phyloP scores from a whole-genome alignment of 495 filamentous ascomycete species.

The Acidomyces sp. region DNA sequence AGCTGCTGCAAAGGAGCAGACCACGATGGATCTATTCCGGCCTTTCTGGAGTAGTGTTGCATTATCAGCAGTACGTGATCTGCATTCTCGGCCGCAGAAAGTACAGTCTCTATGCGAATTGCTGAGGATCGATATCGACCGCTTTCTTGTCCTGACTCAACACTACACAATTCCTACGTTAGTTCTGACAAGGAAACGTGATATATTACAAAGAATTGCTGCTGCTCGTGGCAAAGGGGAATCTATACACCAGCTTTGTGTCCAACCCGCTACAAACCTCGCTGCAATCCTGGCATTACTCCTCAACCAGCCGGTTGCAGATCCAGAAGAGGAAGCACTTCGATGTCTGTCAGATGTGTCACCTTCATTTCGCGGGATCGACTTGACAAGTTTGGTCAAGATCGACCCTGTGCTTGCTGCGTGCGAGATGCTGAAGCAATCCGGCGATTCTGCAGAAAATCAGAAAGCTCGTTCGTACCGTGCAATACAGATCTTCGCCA shows the following conservation, averaged over 20 bases:
- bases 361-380: slow-evolving; percentile 49
- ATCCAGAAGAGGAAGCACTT: slow-evolving; percentile 58
- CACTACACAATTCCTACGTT: slow-evolving; percentile 71
- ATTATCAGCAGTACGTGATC: slow-evolving; percentile 63
- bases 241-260: slow-evolving; percentile 43
- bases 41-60: slow-evolving; percentile 82
- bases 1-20: slow-evolving; percentile 46
- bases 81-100: slow-evolving; percentile 67
- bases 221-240: slow-evolving; percentile 52
- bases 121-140: slow-evolving; percentile 53
- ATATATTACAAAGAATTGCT: slow-evolving; percentile 69
- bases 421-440: slow-evolving; percentile 70
- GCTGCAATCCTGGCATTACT: slow-evolving; percentile 67
- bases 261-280: slow-evolving; percentile 52
- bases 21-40: slow-evolving; percentile 53
- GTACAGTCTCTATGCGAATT: slow-evolving; percentile 69
- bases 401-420: slow-evolving; percentile 63
- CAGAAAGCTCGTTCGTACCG: slow-evolving; percentile 37
- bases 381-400: slow-evolving; percentile 55
- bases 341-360: slow-evolving; percentile 51
- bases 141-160: slow-evolving; percentile 68
- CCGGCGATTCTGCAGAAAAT: slow-evolving; percentile 43
- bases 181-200: slow-evolving; percentile 59
- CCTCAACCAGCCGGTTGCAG: slow-evolving; percentile 52
- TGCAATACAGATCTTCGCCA: slow-evolving; percentile 56